These are phyloP conservation scores for Xylaria flabelliformis DNA, from an alignment of 495 filamentous ascomycete species.

Conservation along the genomic window DNA sequence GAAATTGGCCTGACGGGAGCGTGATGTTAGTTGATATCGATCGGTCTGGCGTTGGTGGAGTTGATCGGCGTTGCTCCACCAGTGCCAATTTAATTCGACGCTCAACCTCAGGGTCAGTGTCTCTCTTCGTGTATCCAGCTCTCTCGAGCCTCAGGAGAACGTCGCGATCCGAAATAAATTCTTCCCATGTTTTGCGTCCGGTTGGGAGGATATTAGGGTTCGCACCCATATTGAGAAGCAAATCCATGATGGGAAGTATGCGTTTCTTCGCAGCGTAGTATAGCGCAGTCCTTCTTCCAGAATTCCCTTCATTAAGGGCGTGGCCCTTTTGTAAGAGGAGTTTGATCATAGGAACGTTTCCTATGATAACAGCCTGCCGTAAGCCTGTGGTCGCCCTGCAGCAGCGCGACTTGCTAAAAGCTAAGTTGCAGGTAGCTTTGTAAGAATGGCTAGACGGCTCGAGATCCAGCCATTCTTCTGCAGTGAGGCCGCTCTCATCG, in stretches of 20 bases:
- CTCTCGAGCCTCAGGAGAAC: background rate
- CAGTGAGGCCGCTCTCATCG: constrained; percentile 43
- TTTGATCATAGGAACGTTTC: constrained; percentile 39
- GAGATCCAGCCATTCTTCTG: constrained; percentile 45
- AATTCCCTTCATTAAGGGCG: constrained; percentile 28
- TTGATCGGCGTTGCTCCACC: background rate
- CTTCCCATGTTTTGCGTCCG: background rate
- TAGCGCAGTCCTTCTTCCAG: constrained; percentile 42
- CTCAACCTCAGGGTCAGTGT: background rate
- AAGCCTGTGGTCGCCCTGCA: constrained; percentile 41
- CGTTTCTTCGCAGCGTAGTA: constrained; percentile 42
- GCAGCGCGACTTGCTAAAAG: constrained; percentile 38
- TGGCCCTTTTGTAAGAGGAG: constrained; percentile 37
- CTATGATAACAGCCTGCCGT: constrained; percentile 38
- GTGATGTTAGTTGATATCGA: too few species aligned
- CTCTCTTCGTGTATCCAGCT: background rate
- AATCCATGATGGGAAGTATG: constrained; percentile 37
- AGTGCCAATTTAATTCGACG: background rate
- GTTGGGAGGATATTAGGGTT: background rate
- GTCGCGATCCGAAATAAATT: background rate
- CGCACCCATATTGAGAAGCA: constrained; percentile 35
- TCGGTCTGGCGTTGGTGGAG: too few species aligned
- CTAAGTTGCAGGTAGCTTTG: constrained; percentile 42
- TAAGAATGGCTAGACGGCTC: constrained; percentile 38
- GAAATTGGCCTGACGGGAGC: constrained; percentile 1